Evolutionary conservation across 331 rosid species (phyloP), one percentile per base, ranked within the genome.

Genomic region (Quercus tomentella): DNA sequence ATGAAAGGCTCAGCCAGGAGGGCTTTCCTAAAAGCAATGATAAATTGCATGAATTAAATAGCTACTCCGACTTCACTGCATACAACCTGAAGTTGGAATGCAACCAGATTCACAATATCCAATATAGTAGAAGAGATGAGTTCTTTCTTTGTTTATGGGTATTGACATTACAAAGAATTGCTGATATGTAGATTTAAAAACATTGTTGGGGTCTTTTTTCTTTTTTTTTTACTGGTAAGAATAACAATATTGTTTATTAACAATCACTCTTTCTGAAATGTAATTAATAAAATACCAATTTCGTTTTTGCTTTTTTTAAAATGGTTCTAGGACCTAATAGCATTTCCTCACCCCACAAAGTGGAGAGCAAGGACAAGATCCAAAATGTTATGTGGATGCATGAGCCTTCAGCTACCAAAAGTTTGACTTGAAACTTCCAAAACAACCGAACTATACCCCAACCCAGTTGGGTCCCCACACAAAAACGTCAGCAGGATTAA

Each of bases 51-150:
- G 58, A 31, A 49, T 22, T 60, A 5, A 60, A 23, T 60, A 49
- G 56, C 28, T 71, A 21, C 18, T 45, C 75, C 10, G 1, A 54
- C 43, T 52, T 70, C 35, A 14, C 72, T 41, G 49, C 33, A 15
- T 35, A 10, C 26, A 7, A 12, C 33, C 23, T 72, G 67, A 65
- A 74, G 54, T 61, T 82, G 30, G 73, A 35, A 7, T 65, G 62
- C 65, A 52, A 65, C 68, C 73, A 74, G 52, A 71, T 43, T 70
- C 71, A 35, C 43, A 61, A 68, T 28, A 10, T 70, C 72, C 80
- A 72, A 23, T 74, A 66, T 58, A 45, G 37, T 31, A 79, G 31
- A 52, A 76, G 62, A 78, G 61, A 56, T 16, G 71, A 31, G 45
- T 31, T 33, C 52, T 67, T 67, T 67, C 51, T 67, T 30, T 49